phyloP scores from a whole-genome alignment of 306 rosid species.

The Vigna hirtella region DNA sequence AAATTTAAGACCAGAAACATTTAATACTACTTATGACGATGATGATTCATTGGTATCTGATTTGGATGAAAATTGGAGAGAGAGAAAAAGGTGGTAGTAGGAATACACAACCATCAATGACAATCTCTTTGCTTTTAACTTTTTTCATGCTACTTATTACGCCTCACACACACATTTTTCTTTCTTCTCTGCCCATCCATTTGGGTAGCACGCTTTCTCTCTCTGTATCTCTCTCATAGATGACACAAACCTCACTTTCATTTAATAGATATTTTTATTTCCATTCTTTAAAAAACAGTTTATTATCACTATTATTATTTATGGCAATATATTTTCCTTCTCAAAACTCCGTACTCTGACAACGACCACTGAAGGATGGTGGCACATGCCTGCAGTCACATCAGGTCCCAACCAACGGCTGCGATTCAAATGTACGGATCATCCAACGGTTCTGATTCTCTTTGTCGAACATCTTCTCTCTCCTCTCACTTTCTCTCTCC shows the following conservation, averaged over 20 bases:
- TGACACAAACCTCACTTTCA: neutral
- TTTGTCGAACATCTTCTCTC: conserved; percentile 41
- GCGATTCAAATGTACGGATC: conserved; percentile 53
- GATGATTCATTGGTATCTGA: conserved; percentile 16
- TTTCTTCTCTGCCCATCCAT: conserved; percentile 39
- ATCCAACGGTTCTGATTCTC: conserved; percentile 40
- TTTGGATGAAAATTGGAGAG: conserved; percentile 20
- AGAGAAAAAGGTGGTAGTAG: neutral
- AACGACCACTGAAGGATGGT: conserved; percentile 86
- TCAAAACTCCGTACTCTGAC: conserved; percentile 78
- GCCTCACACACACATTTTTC: conserved; percentile 39
- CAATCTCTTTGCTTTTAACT: conserved; percentile 50
- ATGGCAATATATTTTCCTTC: conserved; percentile 15
- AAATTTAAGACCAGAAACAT: too few relatives aligned
- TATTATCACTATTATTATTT: neutral
- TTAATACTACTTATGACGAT: too few relatives aligned
- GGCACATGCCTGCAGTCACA: conserved; percentile 83
- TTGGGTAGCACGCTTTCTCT: conserved; percentile 24
- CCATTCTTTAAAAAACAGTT: neutral
- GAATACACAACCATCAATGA: conserved; percentile 47
- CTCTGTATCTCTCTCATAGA: neutral
- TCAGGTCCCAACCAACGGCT: conserved; percentile 49
- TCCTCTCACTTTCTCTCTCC: conserved; percentile 58
- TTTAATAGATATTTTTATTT: neutral
- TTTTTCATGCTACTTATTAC: conserved; percentile 50